phyloP scores from a whole-genome alignment of 768 basidiomycete species.

The Rhodotorula paludigena region DNA sequence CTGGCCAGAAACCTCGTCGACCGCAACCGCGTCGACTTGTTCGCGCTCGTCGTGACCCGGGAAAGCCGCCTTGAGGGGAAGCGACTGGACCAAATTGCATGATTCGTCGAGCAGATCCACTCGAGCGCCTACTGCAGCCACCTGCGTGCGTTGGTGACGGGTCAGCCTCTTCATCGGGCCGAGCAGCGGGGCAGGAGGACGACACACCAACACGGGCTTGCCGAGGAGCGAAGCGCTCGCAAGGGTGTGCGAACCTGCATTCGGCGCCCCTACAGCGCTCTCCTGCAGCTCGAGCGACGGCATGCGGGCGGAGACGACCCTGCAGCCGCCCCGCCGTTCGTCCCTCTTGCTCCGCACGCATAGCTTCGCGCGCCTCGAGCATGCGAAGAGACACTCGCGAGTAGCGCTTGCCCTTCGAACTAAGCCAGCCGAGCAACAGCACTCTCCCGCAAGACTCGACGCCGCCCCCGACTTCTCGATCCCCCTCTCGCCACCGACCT shows the following conservation, averaged over 20 bases:
- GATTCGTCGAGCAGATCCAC: conserved; percentile 27
- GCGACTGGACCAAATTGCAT: not conserved
- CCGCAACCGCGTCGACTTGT: conserved; percentile 30
- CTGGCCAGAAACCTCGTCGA: conserved; percentile 16
- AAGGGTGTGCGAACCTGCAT: not conserved
- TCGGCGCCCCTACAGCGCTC: not conserved
- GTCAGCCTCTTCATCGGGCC: not conserved
- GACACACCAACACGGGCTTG: conserved; percentile 1
- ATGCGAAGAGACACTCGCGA: no score
- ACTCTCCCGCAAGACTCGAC: no score
- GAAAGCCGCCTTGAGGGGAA: conserved; percentile 35
- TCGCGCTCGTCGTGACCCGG: not conserved
- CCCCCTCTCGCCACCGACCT: no score
- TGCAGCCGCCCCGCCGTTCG: no score
- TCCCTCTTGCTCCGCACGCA: no score
- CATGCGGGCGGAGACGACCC: not conserved
- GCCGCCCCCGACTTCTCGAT: no score
- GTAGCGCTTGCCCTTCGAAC: no score
- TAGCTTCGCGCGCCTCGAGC: no score
- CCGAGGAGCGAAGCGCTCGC: not conserved
- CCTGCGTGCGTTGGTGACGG: not conserved
- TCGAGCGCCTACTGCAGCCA: conserved; percentile 1
- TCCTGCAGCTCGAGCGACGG: conserved; percentile 11
- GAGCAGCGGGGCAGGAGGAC: not conserved
- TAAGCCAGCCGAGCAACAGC: no score